phyloP scores from a whole-genome alignment of 352 stramenopile species.

The Thalassiosira mediterranea region DNA sequence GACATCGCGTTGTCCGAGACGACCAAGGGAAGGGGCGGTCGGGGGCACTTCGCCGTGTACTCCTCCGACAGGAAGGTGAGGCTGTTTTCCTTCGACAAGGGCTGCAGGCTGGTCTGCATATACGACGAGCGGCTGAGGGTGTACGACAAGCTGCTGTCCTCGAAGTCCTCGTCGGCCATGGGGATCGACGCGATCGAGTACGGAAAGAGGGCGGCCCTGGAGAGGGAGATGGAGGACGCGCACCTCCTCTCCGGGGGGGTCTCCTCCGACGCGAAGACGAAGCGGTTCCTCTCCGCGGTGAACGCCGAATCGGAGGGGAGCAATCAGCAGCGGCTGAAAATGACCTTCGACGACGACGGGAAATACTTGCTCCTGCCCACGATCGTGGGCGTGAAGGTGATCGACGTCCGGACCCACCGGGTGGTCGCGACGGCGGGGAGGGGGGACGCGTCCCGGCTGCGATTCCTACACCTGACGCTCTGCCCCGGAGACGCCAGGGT shows the following conservation, averaged over 20 bases:
- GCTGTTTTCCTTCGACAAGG: slow-evolving; percentile 63
- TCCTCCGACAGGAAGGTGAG: slow-evolving; percentile 72
- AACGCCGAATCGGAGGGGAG: slow-evolving; percentile 79
- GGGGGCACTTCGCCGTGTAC: slow-evolving; percentile 86
- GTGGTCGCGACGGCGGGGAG: slow-evolving; percentile 91
- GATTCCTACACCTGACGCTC: slow-evolving; percentile 92
- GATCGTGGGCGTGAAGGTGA: slow-evolving; percentile 95
- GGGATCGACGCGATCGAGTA: slow-evolving; percentile 83
- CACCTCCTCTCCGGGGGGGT: slow-evolving; percentile 46
- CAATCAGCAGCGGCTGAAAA: slow-evolving; percentile 45
- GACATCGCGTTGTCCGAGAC: slow-evolving; percentile 89
- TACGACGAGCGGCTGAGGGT: slow-evolving; percentile 81
- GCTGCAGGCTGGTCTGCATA: slow-evolving; percentile 70
- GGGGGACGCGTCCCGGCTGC: slow-evolving; percentile 92
- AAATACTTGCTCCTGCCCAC: slow-evolving; percentile 95
- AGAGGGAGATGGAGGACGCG: slow-evolving; percentile 75
- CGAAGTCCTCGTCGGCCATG: slow-evolving; percentile 43
- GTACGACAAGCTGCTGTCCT: slow-evolving; percentile 69
- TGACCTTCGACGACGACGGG: slow-evolving; percentile 93
- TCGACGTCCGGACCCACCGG: slow-evolving; percentile 90
- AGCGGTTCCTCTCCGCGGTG: slow-evolving; percentile 88
- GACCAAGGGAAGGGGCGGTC: slow-evolving; percentile 90
- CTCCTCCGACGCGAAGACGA: slow-evolving; percentile 83
- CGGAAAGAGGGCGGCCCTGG: slow-evolving; percentile 72
- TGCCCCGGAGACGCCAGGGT: slow-evolving; percentile 95